These are phyloP conservation scores for Theobroma grandiflorum DNA, from an alignment of 441 rosid species.

Conservation along the genomic window DNA sequence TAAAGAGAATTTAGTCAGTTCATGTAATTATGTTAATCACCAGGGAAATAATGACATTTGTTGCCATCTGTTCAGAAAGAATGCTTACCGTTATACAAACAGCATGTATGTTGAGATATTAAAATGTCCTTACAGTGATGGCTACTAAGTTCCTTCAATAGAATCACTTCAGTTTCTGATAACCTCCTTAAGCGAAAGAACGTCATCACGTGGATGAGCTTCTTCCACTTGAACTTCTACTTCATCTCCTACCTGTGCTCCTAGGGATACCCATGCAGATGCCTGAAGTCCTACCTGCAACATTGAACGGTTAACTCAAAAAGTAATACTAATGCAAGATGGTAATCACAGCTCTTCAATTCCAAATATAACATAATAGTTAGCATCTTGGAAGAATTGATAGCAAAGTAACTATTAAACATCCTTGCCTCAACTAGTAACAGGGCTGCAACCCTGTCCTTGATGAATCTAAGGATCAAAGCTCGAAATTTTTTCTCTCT, in stretches of 20 bases:
- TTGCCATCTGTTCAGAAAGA: not conserved
- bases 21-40: too few species aligned
- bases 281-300: slow-evolving; percentile 88
- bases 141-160: not conserved
- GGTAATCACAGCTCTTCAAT: not conserved
- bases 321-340: slow-evolving; percentile 11
- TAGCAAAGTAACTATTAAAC: slow-evolving; percentile 10
- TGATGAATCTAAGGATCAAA: slow-evolving; percentile 79
- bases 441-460: slow-evolving; percentile 82
- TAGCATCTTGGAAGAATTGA: not conserved
- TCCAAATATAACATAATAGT: not conserved
- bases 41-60: not conserved
- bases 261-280: slow-evolving; percentile 81
- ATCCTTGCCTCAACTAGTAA: slow-evolving; percentile 80
- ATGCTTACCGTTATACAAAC: slow-evolving; percentile 26
- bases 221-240: slow-evolving; percentile 78
- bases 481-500: slow-evolving; percentile 74
- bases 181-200: slow-evolving; percentile 72
- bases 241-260: slow-evolving; percentile 84
- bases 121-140: slow-evolving; percentile 2
- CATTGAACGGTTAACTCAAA: slow-evolving; percentile 17
- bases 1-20: slow-evolving; percentile 10
- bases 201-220: slow-evolving; percentile 85
- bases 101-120: not conserved
- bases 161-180: slow-evolving; percentile 6